A percentile compares a stretch with the other conserved stretches of the same genome.
Conservation (phyloP, 2,329 filamentous ascomycete species). For the Fusarium sarcochroum region DNA sequence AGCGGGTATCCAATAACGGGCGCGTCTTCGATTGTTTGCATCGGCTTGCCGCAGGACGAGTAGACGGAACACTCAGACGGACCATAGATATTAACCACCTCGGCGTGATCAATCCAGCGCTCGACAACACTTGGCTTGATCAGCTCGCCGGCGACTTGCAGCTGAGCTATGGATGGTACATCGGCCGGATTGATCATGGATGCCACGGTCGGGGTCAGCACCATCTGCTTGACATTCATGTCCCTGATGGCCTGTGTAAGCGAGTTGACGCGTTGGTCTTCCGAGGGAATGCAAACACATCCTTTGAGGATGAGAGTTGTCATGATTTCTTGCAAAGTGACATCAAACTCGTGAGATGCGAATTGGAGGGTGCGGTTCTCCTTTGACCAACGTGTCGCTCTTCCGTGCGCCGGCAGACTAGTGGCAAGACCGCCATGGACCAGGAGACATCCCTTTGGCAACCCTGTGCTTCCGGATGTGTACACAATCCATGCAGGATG, state of each 20-base stretch:
- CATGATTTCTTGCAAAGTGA: conserved; percentile 5
- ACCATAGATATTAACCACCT: conserved; percentile 1
- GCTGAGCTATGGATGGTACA: background rate
- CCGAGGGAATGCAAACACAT: conserved; percentile 2
- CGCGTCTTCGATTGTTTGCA: background rate
- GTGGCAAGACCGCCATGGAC: conserved; percentile 1
- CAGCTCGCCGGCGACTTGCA: background rate
- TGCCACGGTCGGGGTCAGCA: conserved; percentile 2
- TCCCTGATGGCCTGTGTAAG: conserved; percentile 1
- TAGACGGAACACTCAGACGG: conserved; percentile 6
- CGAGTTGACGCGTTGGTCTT: background rate
- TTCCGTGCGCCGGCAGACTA: background rate
- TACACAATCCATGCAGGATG: conserved; percentile 1
- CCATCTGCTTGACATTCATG: conserved; percentile 7
- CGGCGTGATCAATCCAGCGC: conserved; percentile 4
- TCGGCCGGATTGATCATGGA: background rate
- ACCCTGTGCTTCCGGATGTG: conserved; percentile 2
- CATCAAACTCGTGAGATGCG: conserved; percentile 4
- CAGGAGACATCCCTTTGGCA: background rate
- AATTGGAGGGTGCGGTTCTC: background rate
- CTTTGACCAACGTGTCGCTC: background rate
- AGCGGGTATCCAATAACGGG: conserved; percentile 2
- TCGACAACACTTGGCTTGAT: conserved; percentile 6
- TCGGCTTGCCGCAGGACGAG: background rate
- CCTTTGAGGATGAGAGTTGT: conserved; percentile 1